phyloP scores from a whole-genome alignment of 2,329 filamentous ascomycete species.

The Aspergillus arachidicola region DNA sequence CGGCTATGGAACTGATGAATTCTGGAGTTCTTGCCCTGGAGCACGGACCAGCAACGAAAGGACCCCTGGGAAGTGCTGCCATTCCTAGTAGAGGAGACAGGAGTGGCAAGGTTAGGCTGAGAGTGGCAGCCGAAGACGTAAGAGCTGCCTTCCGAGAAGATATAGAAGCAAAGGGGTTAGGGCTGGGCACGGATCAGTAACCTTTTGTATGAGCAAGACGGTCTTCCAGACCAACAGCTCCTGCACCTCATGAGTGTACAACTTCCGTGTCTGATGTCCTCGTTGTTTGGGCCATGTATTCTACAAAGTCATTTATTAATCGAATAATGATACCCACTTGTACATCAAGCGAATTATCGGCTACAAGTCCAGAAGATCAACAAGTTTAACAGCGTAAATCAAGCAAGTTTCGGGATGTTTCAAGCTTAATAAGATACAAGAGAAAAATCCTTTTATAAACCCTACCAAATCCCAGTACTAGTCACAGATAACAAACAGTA shows the following conservation, averaged over 20 bases:
- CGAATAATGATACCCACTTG: constrained; percentile 13
- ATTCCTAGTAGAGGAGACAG: constrained; percentile 71
- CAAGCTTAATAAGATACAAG: constrained; percentile 14
- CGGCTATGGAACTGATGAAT: constrained; percentile 80
- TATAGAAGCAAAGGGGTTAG: constrained; percentile 78
- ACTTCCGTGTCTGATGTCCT: not conserved
- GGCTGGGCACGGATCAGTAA: constrained; percentile 54
- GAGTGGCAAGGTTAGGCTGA: constrained; percentile 81
- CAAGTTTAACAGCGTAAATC: not conserved
- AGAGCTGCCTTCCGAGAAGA: constrained; percentile 86
- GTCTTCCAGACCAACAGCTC: not conserved
- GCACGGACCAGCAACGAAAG: constrained; percentile 32
- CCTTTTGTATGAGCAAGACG: not conserved
- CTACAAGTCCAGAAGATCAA: not conserved
- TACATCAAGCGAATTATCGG: not conserved
- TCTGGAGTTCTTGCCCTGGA: constrained; percentile 88
- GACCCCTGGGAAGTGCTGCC: constrained; percentile 42
- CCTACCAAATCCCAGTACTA: constrained; percentile 12
- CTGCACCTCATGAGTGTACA: no score
- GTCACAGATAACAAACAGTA: constrained; percentile 13
- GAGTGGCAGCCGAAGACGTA: constrained; percentile 88
- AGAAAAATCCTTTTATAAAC: constrained; percentile 13
- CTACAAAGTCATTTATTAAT: not conserved
- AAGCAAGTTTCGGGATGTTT: not conserved
- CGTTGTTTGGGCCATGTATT: not conserved